These are phyloP conservation scores for Globisporangium recalcitrans DNA, from an alignment of 352 stramenopile species.

Conservation along the genomic window DNA sequence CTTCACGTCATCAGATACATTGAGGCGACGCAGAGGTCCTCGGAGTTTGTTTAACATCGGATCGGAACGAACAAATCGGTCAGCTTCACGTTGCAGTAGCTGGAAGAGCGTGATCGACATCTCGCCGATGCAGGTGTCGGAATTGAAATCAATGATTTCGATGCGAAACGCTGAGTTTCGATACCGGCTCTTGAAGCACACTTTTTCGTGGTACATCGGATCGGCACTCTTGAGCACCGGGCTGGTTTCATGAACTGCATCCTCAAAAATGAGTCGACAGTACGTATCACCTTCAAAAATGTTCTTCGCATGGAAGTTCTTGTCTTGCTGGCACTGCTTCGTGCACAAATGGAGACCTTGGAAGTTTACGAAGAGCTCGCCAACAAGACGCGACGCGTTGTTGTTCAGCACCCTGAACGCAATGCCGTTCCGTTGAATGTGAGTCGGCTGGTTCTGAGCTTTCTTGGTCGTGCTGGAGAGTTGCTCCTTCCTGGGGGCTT, in stretches of 20 bases:
- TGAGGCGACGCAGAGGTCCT: constrained; percentile 39
- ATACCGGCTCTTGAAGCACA: constrained; percentile 65
- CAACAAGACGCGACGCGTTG: constrained; percentile 30
- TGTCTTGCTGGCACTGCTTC: constrained; percentile 61
- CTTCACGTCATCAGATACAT: constrained; percentile 36
- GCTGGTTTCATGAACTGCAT: constrained; percentile 68
- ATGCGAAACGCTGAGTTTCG: constrained; percentile 58
- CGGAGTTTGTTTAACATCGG: constrained; percentile 40
- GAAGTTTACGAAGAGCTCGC: constrained; percentile 71
- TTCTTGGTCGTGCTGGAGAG: constrained; percentile 4
- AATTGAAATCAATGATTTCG: constrained; percentile 83
- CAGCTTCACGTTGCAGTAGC: constrained; percentile 67
- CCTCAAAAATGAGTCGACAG: constrained; percentile 66
- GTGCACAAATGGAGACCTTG: constrained; percentile 78
- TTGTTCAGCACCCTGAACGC: constrained; percentile 49
- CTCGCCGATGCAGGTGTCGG: constrained; percentile 64
- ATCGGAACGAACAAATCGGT: constrained; percentile 54
- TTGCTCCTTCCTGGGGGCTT: constrained; percentile 1
- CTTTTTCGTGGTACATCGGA: constrained; percentile 80
- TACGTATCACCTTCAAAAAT: constrained; percentile 87
- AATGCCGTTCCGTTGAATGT: constrained; percentile 20
- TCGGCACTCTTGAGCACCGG: constrained; percentile 83
- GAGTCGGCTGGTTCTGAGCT: constrained; percentile 13
- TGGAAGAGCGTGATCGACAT: constrained; percentile 72
- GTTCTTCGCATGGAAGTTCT: constrained; percentile 77